Percentiles rank a stretch among this genome's conserved stretches.
These are phyloP conservation scores for Podospora anserina DNA, from an alignment of 495 filamentous ascomycete genomes.

Conservation along the genomic window DNA sequence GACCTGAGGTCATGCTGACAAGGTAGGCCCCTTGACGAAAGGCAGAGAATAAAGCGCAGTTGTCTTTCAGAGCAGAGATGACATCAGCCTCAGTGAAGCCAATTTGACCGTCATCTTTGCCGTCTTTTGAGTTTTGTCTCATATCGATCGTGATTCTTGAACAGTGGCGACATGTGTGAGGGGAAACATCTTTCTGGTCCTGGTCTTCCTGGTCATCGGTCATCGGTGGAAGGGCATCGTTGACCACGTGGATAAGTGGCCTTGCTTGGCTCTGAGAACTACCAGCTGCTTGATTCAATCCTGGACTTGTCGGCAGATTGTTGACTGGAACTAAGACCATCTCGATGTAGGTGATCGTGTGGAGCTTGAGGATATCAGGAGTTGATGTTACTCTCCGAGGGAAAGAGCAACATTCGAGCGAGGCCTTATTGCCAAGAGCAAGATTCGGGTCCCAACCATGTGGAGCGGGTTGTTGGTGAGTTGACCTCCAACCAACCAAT, in stretches of 20 bases:
- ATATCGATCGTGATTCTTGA: not conserved
- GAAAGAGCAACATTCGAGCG: not conserved
- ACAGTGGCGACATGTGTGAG: not conserved
- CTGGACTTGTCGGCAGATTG: not conserved
- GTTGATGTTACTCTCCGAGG: not conserved
- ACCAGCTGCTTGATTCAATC: not conserved
- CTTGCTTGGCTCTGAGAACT: not conserved
- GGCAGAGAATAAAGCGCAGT: not conserved
- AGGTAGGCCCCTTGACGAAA: not conserved
- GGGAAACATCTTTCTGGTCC: not conserved
- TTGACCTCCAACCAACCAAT: not conserved
- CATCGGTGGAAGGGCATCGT: not conserved
- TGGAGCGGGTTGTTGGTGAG: not conserved
- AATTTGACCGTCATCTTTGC: not conserved
- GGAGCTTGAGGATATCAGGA: not conserved
- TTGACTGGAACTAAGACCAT: not conserved
- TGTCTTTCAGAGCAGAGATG: not conserved
- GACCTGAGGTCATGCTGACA: not conserved
- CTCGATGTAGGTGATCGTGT: not conserved
- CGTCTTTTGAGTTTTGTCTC: not conserved
- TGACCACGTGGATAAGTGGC: not conserved
- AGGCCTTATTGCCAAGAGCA: not conserved
- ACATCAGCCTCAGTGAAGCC: not conserved
- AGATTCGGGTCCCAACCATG: not conserved
- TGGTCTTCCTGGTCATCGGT: not conserved